Evolutionary conservation across 1,139 yeast genomes (phyloP).

Genomic region (Trichomonascaceae sp.): DNA sequence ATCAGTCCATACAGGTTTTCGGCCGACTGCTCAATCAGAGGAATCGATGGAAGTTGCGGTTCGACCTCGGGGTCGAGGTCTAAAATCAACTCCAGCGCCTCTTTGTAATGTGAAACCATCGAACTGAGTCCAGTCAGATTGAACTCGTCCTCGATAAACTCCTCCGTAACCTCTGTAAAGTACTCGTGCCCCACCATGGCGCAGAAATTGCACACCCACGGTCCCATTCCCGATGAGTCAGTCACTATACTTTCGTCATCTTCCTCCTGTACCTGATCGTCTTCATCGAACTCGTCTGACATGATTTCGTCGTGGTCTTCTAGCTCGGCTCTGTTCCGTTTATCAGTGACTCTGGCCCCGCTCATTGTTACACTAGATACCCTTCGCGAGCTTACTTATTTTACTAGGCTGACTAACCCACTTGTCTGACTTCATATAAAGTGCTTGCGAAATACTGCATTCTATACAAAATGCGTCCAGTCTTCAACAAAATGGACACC

Average conservation of each 20-base stretch:
- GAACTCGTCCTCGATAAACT: conserved; percentile 92
- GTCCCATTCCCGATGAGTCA: conserved; percentile 19
- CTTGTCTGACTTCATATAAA: too few species aligned
- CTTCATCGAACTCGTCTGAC: conserved; percentile 7
- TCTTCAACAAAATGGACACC: too few species aligned
- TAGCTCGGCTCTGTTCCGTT: too few species aligned
- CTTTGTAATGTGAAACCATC: conserved; percentile 82
- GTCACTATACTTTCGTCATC: conserved; percentile 10
- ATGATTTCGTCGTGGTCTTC: conserved; percentile 1
- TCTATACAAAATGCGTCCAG: too few species aligned
- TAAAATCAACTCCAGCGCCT: conserved; percentile 79
- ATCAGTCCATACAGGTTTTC: conserved; percentile 85
- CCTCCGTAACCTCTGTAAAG: conserved; percentile 85
- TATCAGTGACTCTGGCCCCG: too few species aligned
- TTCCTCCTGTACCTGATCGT: conserved; percentile 2
- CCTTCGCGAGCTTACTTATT: too few species aligned
- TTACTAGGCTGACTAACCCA: too few species aligned
- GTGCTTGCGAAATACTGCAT: too few species aligned
- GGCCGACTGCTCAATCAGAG: conserved; percentile 77
- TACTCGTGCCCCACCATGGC: conserved; percentile 83
- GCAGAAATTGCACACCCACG: conserved; percentile 89
- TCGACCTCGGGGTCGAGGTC: conserved; percentile 69
- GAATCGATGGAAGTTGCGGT: conserved; percentile 51
- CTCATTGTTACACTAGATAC: too few species aligned
- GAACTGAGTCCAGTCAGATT: conserved; percentile 80